A percentile compares a stretch with the other conserved stretches of the same genome.
These are phyloP conservation scores for Aspergillus alliaceus DNA, from an alignment of 2,329 filamentous ascomycete species.

Conservation along the genomic window DNA sequence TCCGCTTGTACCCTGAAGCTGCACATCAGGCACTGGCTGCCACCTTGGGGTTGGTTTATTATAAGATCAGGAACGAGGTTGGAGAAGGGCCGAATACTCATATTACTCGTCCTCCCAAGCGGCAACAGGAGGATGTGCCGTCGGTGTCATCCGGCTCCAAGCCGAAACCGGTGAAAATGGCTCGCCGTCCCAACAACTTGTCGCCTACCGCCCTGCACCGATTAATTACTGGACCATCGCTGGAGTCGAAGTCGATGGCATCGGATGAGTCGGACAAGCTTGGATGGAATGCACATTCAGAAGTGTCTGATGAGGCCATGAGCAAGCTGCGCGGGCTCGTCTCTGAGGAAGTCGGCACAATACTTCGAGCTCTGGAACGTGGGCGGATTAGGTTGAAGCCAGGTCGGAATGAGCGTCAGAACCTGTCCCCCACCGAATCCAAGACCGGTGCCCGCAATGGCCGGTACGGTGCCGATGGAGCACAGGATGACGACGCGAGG, in stretches of 20 bases:
- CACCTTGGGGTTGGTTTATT: conserved; percentile 41
- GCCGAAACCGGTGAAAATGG: conserved; percentile 36
- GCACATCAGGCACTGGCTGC: conserved; percentile 43
- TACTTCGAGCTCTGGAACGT: conserved; percentile 37
- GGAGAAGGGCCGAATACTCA: conserved; percentile 33
- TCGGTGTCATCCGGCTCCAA: conserved; percentile 32
- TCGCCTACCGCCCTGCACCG: conserved; percentile 32
- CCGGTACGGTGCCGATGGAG: conserved; percentile 13
- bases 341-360: conserved; percentile 33
- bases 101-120: conserved; percentile 34
- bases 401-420: conserved; percentile 31
- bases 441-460: conserved; percentile 23
- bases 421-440: conserved; percentile 35
- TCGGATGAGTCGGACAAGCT: conserved; percentile 35
- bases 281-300: conserved; percentile 37
- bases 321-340: conserved; percentile 39
- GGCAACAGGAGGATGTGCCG: conserved; percentile 35
- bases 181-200: conserved; percentile 31
- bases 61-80: conserved; percentile 43
- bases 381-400: conserved; percentile 37
- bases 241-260: conserved; percentile 33
- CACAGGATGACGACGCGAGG: conserved; percentile 19
- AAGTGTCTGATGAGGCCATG: conserved; percentile 39
- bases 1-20: conserved; percentile 37
- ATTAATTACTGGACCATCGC: conserved; percentile 33